Evolutionary conservation across 805 yeast genomes (phyloP).

Genomic region (Nakazawaea anatomiae): DNA sequence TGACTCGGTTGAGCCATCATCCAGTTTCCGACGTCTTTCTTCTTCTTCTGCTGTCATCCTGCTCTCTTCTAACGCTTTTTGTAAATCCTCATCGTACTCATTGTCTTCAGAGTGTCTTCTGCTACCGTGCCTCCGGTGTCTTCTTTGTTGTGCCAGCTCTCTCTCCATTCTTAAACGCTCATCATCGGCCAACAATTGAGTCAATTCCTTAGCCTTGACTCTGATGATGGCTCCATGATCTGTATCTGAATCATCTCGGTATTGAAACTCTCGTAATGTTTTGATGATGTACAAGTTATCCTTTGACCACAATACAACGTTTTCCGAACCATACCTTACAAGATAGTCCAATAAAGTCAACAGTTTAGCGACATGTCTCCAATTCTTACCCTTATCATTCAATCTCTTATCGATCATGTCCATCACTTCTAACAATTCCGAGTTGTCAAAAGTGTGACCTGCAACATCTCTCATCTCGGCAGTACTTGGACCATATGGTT

Average conservation of each 20-base stretch:
- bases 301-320: conserved; percentile 86
- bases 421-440: conserved; percentile 83
- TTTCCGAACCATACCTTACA: conserved; percentile 80
- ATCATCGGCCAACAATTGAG: conserved; percentile 72
- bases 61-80: conserved; percentile 75
- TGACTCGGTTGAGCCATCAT: conserved; percentile 50
- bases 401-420: conserved; percentile 89
- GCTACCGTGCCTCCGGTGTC: conserved; percentile 23
- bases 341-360: conserved; percentile 84
- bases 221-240: conserved; percentile 90
- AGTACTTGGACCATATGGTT: conserved; percentile 76
- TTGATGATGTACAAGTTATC: conserved; percentile 85
- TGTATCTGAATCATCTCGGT: conserved; percentile 64
- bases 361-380: conserved; percentile 94
- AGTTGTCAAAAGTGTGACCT: conserved; percentile 58
- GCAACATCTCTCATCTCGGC: conserved; percentile 81
- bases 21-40: conserved; percentile 45
- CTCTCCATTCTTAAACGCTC: conserved; percentile 75
- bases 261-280: conserved; percentile 86
- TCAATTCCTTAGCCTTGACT: conserved; percentile 85
- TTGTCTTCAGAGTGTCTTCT: conserved; percentile 27
- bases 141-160: conserved; percentile 26
- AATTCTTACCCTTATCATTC: conserved; percentile 93
- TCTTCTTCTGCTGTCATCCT: conserved; percentile 81
- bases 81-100: conserved; percentile 70